These are phyloP conservation scores for Ogataea siamensis DNA, from an alignment of 805 yeast species.

Conservation along the genomic window DNA sequence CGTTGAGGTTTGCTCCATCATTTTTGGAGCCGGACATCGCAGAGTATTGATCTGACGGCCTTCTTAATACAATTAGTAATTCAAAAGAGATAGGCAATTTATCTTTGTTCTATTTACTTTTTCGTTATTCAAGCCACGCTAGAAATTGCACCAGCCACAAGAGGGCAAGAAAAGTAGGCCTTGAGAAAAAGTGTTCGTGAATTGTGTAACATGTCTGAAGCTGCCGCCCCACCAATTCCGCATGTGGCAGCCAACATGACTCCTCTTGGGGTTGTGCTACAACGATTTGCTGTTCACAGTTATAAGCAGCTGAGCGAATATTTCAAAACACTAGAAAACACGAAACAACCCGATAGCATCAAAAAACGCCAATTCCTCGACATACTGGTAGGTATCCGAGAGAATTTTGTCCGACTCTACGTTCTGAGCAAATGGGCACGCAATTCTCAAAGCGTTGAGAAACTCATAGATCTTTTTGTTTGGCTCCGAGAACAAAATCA, in stretches of 20 bases:
- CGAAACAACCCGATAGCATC: conserved; percentile 50
- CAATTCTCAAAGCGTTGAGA: conserved; percentile 65
- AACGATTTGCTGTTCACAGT: conserved; percentile 58
- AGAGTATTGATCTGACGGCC: background rate
- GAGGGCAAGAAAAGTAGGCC: conserved; percentile 9
- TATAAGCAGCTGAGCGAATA: conserved; percentile 60
- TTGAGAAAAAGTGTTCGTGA: conserved; percentile 1
- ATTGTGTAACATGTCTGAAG: conserved; percentile 8
- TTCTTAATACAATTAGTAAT: background rate
- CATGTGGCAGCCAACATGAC: conserved; percentile 71
- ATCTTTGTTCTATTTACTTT: conserved; percentile 11
- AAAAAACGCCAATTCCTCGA: conserved; percentile 71
- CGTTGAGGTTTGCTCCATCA: background rate
- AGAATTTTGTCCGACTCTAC: conserved; percentile 79
- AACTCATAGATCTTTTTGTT: conserved; percentile 78
- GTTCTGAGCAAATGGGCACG: conserved; percentile 89
- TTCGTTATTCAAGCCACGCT: conserved; percentile 6
- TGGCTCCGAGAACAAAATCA: conserved; percentile 82
- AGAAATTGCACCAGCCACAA: conserved; percentile 7
- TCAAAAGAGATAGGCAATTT: background rate
- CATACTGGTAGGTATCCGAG: conserved; percentile 67
- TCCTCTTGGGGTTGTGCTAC: conserved; percentile 58
- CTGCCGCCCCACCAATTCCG: conserved; percentile 43
- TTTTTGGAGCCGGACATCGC: background rate
- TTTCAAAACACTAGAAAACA: conserved; percentile 56